Evolutionary conservation across 2,329 filamentous ascomycete species (phyloP), one percentile per base, ranked within the genome.

Genomic region (Fusarium temperatum): DNA sequence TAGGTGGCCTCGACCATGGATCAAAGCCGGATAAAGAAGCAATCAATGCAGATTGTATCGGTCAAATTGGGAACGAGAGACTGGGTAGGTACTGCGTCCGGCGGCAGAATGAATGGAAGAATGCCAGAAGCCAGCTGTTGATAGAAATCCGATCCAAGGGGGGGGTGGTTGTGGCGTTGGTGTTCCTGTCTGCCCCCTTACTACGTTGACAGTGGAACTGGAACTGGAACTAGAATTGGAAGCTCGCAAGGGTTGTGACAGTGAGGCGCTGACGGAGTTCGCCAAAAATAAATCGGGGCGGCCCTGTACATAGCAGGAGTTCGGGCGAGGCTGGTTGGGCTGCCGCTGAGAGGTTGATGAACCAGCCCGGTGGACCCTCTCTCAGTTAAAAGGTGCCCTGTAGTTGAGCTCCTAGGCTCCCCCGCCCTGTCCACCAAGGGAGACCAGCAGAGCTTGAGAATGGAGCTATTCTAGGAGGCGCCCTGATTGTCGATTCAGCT

Each of bases 91-190:
- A 59, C 68, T 71, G 64, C 67, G 70, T 72, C 64, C 66, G 72
- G 74, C 58, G 73, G 66, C 60, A 64, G 68, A 68, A 66, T 59
- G 63, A 78, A 76, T 72, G 56, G 68, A 74, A 75, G 63, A 78
- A 75, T 78, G 70, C 64, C 68, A 71, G 76, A 77, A 75, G 70
- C 66, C 69, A 71, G 76, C 66, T 70, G 70, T 69, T 73, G 65
- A 63, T 63, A 68, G 72, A 74, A 75, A 73, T 77, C 68, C 65
- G 57, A 66, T 54, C 67, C 66, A 66, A 71, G 68, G 75, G 66
- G 66, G 66, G 66, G 64, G 55, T 62, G 72, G 32, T 74, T 72
- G 77, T 77, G 75, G 77, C 74, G 77, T 66, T 75, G 70, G 69
- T 76, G 74, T 54, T 60, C 48, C 74, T 65, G 72, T 67, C 74